These are phyloP conservation scores for Colletotrichum theobromicola DNA, from an alignment of 2,329 filamentous ascomycete species.

Conservation along the genomic window DNA sequence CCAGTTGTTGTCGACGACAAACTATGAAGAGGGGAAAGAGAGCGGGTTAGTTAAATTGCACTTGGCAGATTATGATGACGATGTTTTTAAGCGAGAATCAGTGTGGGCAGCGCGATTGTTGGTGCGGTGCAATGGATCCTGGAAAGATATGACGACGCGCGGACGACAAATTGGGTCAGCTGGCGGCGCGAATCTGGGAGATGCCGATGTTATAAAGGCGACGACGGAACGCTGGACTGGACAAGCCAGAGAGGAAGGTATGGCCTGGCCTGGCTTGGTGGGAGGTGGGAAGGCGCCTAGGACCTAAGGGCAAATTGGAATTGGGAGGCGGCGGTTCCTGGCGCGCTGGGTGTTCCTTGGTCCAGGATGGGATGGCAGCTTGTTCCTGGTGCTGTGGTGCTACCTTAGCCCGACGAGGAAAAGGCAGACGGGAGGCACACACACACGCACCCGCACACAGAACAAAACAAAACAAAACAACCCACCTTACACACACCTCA, in stretches of 20 bases:
- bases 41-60: slow-evolving; percentile 15
- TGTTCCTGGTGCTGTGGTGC: slow-evolving; percentile 3
- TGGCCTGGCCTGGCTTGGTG: background rate
- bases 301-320: slow-evolving; percentile 13
- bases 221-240: background rate
- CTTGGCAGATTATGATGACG: background rate
- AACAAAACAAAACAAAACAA: background rate
- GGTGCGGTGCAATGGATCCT: slow-evolving; percentile 16
- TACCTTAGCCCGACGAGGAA: background rate
- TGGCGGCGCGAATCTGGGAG: slow-evolving; percentile 12
- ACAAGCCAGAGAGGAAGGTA: background rate
- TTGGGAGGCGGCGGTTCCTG: slow-evolving; percentile 19
- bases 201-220: slow-evolving; percentile 16
- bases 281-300: slow-evolving; percentile 3
- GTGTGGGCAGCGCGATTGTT: slow-evolving; percentile 9
- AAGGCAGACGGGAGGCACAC: background rate
- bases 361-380: background rate
- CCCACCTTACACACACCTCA: background rate
- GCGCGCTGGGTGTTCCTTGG: background rate
- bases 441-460: background rate
- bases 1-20: slow-evolving; percentile 94
- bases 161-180: slow-evolving; percentile 8
- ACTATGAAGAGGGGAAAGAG: slow-evolving; percentile 58
- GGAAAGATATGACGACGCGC: slow-evolving; percentile 20
- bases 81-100: slow-evolving; percentile 17